Evolutionary conservation across 805 yeast species (phyloP).

Genomic region (Yarrowia phangngaensis): DNA sequence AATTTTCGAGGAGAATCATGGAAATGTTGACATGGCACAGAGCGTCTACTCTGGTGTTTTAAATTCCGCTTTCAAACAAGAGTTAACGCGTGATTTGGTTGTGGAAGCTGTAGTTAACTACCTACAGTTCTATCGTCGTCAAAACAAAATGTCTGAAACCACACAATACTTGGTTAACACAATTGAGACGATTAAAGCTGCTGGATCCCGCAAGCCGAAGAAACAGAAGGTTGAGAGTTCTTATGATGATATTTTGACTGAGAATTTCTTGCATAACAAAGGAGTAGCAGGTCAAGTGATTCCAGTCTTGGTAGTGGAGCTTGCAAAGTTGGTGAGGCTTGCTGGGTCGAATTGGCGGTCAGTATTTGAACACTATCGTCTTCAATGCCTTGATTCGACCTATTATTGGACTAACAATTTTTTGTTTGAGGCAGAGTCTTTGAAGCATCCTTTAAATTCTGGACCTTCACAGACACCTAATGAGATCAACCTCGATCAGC

Average conservation of each 20-base stretch:
- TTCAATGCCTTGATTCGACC: conserved; percentile 32
- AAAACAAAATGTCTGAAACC: background rate
- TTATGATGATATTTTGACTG: background rate
- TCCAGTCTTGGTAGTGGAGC: conserved; percentile 9
- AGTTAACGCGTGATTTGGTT: conserved; percentile 30
- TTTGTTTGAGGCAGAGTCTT: conserved; percentile 35
- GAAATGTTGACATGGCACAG: conserved; percentile 34
- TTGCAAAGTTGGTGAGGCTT: conserved; percentile 2
- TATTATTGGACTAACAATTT: conserved; percentile 38
- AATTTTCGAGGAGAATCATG: conserved; percentile 38
- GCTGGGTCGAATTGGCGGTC: conserved; percentile 27
- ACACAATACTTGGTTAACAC: background rate
- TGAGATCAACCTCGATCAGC: conserved; percentile 21
- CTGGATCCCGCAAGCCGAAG: background rate
- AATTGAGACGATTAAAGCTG: background rate
- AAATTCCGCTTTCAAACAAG: conserved; percentile 2
- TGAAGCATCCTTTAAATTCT: background rate
- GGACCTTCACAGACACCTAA: conserved; percentile 8
- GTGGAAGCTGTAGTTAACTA: conserved; percentile 30
- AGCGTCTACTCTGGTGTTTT: conserved; percentile 33
- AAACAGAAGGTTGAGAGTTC: conserved; percentile 2
- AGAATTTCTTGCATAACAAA: conserved; percentile 13
- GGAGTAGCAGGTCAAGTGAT: background rate
- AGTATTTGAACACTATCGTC: conserved; percentile 31
- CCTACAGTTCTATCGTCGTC: conserved; percentile 18